These are phyloP conservation scores for Aureobasidium sp. DNA, from an alignment of 2,329 filamentous ascomycete genomes.

Conservation along the genomic window DNA sequence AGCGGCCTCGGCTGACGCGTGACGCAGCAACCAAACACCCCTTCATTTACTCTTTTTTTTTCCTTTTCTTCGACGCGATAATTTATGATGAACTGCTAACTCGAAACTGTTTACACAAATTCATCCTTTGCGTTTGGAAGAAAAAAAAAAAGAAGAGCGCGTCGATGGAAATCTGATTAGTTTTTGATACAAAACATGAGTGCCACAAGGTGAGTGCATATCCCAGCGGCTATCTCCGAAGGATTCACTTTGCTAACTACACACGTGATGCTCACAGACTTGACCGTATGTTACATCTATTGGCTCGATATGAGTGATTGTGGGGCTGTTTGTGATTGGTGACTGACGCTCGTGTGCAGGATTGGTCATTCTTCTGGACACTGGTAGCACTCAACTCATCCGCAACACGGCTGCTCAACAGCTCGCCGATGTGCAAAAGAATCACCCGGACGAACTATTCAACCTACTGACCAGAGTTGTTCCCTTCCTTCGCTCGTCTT, in stretches of 20 bases:
- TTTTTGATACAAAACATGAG: slow-evolving; percentile 13
- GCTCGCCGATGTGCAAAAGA: slow-evolving; percentile 94
- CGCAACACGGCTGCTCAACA: slow-evolving; percentile 95
- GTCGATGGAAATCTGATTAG: slow-evolving; percentile 3
- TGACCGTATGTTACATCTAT: slow-evolving; percentile 29
- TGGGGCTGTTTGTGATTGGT: neutral
- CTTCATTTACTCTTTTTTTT: neutral
- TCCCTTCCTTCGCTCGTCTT: slow-evolving; percentile 89
- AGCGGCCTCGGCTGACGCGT: slow-evolving; percentile 12
- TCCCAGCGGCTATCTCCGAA: slow-evolving; percentile 10
- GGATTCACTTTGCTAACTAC: slow-evolving; percentile 7
- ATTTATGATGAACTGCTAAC: neutral
- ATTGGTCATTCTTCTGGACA: slow-evolving; percentile 55
- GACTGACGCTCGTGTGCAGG: slow-evolving; percentile 4
- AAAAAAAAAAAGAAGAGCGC: no score
- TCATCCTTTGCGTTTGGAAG: slow-evolving; percentile 11
- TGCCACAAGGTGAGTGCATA: slow-evolving; percentile 16
- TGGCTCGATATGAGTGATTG: neutral
- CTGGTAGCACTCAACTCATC: slow-evolving; percentile 90
- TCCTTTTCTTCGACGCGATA: neutral
- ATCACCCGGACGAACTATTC: slow-evolving; percentile 94
- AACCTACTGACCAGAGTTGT: slow-evolving; percentile 88
- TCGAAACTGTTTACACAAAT: neutral
- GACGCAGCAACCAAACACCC: neutral
- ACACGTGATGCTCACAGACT: slow-evolving; percentile 23